Base-by-base conservation (phyloP, 2,329 filamentous ascomycete genomes). In the Malbranchea zuffiana region DNA sequence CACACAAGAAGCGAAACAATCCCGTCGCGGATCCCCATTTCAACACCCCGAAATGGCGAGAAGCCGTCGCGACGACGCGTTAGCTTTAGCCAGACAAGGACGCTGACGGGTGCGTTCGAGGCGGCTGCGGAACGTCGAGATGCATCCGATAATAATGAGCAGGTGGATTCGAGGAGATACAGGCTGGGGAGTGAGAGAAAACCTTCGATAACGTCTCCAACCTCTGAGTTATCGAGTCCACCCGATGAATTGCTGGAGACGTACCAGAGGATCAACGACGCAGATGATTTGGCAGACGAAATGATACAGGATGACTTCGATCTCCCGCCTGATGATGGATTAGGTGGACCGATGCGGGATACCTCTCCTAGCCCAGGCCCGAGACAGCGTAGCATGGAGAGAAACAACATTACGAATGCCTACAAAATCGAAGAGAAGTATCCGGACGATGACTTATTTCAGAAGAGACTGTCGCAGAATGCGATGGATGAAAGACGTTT, bases 261-360 rank as follows among this genome's bases (percentile, higher is more conserved):
- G 4, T 66, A 66, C 42, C 50, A 50, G 32, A 51, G 52, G 41
- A 62, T 63, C 36, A 52, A 59, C 12, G 57, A 61, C 28, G 59
- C 56, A 24, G 55, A 57, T 20, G 50, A 55, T 28, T 36, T 62
- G 26, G 51, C 52, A 3, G 55, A 60, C 30, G 46, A 25, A 4
- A 15, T 10, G 11, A 46, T 47, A 8, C 48, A 60, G 31, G 55
- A 59, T 11, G 54, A 59, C 8, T 47, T 39, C 18, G 35, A 39
- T 30, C 19, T 21, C 4, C 34, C 13, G 6, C 27, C 34, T 10
- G 35, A 43, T 21, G 25, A 40, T 19, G 42, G 49, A 13, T 35
- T 42, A 33, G 21, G 32, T 21, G 51, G 47, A 35, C 48, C 44
- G 20, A 46, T 45, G 24, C 46, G 44, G 25, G 47, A 46, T 13